Evolutionary conservation across 2,329 filamentous ascomycete species (phyloP), one percentile per base, ranked within the genome.

Genomic region (Xylaria sp.): DNA sequence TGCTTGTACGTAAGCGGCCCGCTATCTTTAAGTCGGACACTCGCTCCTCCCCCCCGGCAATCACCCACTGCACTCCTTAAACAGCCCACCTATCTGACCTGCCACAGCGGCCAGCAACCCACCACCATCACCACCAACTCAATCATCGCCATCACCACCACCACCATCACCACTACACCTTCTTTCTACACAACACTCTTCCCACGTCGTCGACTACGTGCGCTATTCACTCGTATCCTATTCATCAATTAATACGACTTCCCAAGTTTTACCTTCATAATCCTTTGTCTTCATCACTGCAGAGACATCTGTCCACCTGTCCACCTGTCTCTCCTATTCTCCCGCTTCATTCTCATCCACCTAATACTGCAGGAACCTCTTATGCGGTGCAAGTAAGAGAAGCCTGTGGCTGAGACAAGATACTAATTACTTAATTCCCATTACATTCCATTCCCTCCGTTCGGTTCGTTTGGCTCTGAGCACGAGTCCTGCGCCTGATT

Each of bases 361-460:
- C 61, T 63, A 52, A 52, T 55, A 37, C 50, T 51, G 61, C 65
- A 67, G 68, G 63, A 59, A 60, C 58, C 16, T 19, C 34, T 52
- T 10, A 48, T 44, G 52, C 52, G 9, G 34, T 52, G 55, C 54
- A 55, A 50, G 44, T 55, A 52, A 47, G 11, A 52, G 10, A 11
- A 16, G 23, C 37, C 19, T 42, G 50, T 35, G 39, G 46, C 19
- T 54, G 39, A 48, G 50, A 50, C 50, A 48, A 57, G 19, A 54
- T 18, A 18, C 18, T 16, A 56, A 52, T 57, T 55, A 16, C 4
- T 30, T 30, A 30, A 30, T 30, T 30, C 23, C 23, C 23, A 30
- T 30, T 5, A 4, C 23, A 30, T 30, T 30, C 23, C 42, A 50
- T 55, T 54, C 53, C 46, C 49, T 58, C 56, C 46, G 5, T 16